Evolutionary conservation across 2,329 filamentous ascomycete genomes (phyloP), one percentile per base, ranked within the genome.

Genomic region (Escovopsis sp.): DNA sequence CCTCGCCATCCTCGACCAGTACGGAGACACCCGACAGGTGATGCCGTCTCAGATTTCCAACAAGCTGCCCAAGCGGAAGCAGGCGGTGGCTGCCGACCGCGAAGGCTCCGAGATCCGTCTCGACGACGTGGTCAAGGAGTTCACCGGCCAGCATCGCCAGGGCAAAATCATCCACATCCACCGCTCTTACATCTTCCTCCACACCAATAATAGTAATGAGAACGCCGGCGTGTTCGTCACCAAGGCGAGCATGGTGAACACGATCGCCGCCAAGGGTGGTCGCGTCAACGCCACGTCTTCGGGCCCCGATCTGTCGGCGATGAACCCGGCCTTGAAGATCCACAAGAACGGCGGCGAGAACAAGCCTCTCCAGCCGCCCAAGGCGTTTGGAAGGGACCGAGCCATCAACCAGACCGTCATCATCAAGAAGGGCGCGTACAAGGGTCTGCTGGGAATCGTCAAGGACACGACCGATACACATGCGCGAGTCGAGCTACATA

Each of bases 131-230:
- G 85, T 98, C 45, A 89, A 89, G 53, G 91, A 98, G 61, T 76
- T 80, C 45, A 81, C 81, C 15, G 91, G 89, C 30, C 87, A 94
- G 63, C 76, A 81, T 50, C 80, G 86, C 42, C 79, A 81, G 52
- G 91, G 91, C 51, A 84, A 84, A 51, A 94, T 98, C 50, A 75
- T 94, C 43, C 89, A 96, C 60, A 88, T 98, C 43, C 81, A 96
- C 60, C 80, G 91, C 39, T 86, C 85, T n/a, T 94, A 79, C 57
- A 74, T 95, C 14, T 98, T 94, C 66, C 67, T 93, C 42, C 84
- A 93, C 56, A 94, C 84, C 56, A 80, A 88, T 47, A 75, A 83
- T 36, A 79, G 80, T 41, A 82, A 79, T 35, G 87, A 96, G 57
- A 94, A 95, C 55, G 81, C 85, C 0, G 78, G 91, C 48, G 80